phyloP scores from a whole-genome alignment of 2,329 filamentous ascomycete genomes.

The Pseudopyrenochaeta lycopersici region DNA sequence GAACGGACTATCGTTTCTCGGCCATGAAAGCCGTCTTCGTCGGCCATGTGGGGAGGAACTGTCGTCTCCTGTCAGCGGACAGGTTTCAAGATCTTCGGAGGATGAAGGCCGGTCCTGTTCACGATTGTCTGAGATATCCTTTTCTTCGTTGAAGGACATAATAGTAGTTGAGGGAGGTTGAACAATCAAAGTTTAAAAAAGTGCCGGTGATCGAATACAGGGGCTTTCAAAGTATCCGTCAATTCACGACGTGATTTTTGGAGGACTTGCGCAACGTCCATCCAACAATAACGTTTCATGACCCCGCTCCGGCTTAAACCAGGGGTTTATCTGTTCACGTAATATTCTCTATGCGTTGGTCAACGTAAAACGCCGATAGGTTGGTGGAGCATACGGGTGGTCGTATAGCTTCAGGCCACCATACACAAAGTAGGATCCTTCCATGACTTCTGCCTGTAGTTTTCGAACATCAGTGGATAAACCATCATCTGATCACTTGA shows the following conservation, averaged over 20 bases:
- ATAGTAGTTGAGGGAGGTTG: background rate
- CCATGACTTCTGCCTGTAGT: background rate
- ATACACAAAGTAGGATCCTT: too few relatives aligned
- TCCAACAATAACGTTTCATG: too few relatives aligned
- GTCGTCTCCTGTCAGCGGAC: background rate
- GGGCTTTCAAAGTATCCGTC: background rate
- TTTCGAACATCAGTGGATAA: background rate
- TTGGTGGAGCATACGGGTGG: too few relatives aligned
- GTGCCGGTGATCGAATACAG: background rate
- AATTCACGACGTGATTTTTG: background rate
- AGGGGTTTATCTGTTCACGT: too few relatives aligned
- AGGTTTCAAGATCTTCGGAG: background rate
- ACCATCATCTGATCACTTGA: background rate
- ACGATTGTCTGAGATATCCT: background rate
- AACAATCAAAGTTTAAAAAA: background rate
- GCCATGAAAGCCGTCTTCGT: background rate
- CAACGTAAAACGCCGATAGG: too few relatives aligned
- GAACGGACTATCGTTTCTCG: background rate
- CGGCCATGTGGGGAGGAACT: background rate
- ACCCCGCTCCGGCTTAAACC: too few relatives aligned
- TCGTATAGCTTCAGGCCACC: too few relatives aligned
- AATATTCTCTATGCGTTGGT: too few relatives aligned
- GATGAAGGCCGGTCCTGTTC: background rate
- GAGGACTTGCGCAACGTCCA: too few relatives aligned
- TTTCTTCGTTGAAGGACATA: background rate